phyloP scores from a whole-genome alignment of 2,329 filamentous ascomycete species.

The Colletotrichum sp. region DNA sequence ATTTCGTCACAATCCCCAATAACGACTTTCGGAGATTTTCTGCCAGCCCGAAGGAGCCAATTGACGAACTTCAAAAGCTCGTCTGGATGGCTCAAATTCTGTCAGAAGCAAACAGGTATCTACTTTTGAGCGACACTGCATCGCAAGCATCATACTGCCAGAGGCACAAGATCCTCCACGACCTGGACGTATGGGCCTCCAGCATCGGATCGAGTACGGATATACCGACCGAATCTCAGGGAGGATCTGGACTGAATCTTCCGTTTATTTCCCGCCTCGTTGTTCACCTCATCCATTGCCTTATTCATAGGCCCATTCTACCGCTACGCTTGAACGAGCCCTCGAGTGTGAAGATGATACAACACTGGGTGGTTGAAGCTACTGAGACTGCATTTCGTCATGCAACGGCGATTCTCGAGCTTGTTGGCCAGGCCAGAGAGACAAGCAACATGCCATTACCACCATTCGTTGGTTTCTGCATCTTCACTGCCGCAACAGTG shows the following conservation, averaged over 20 bases:
- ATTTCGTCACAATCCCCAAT: background rate
- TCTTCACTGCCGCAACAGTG: constrained; percentile 9
- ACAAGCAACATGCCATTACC: background rate
- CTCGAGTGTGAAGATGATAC: constrained; percentile 3
- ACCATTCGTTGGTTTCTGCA: constrained; percentile 1
- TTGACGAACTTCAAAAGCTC: background rate
- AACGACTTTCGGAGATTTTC: background rate
- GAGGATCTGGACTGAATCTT: background rate
- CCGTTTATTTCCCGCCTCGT: background rate
- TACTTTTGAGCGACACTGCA: background rate
- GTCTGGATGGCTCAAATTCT: background rate
- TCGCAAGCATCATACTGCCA: constrained; percentile 7
- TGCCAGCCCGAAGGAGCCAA: background rate
- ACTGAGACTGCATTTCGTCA: background rate
- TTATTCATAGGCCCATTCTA: constrained; percentile 8
- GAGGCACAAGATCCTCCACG: constrained; percentile 7
- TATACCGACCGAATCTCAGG: background rate
- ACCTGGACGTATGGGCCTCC: constrained; percentile 6
- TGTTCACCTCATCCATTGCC: constrained; percentile 7
- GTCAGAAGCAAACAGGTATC: constrained; percentile 5
- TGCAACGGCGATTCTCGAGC: constrained; percentile 4
- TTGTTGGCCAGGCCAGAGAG: background rate
- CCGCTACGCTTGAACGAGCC: background rate
- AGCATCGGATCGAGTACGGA: background rate
- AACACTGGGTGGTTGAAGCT: constrained; percentile 5